Evolutionary conservation across 305 asterid species (phyloP), one percentile per base, ranked within the genome.

Genomic region (Fraxinus angustifolia): DNA sequence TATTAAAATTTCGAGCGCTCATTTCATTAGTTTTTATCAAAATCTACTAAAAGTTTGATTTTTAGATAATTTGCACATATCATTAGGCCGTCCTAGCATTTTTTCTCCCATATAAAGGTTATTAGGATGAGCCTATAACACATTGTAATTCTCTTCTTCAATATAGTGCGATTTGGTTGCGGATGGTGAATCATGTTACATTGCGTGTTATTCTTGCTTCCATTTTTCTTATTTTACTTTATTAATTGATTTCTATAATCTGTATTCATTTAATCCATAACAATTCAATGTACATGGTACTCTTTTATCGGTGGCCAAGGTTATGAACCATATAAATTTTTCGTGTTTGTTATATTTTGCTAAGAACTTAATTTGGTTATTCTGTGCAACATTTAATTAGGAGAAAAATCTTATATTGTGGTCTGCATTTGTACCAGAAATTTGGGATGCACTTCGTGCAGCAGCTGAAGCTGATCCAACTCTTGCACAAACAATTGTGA

Each of bases 381-480:
- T 77, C 40, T 78, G 19, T 0, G 6, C 19, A 45, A 45, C 58
- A 12, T 45, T 45, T 45, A 14, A 45, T 45, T 45, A 14, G 6
- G 3, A 10, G 14, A 2, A 40, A 40, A 40, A 40, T 40, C 48
- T 40, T 40, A 40, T 0, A 40, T 40, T 40, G 48, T 11, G 3
- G 2, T 48, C 1, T 48, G 50, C 21, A 73, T 26, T 36, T 23
- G 45, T 65, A 48, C 58, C 4, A 42, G 50, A 42, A 42, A 42
- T 92, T 2, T 94, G 98, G 97, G 97, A 93, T 85, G 96, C 94
- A 33, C 96, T 93, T 4, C 81, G 97, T 31, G 97, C 92, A 34
- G 97, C 97, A 60, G 96, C 97, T 19, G 98, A 94, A 81, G 89
- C 94, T 56, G 93, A 93, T 88, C 81, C 78, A 50, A 76, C 81